A percentile compares a stretch with the other conserved stretches of the same genome.
phyloP scores from a whole-genome alignment of 2,329 filamentous ascomycete genomes.

The Teratosphaeria destructans region DNA sequence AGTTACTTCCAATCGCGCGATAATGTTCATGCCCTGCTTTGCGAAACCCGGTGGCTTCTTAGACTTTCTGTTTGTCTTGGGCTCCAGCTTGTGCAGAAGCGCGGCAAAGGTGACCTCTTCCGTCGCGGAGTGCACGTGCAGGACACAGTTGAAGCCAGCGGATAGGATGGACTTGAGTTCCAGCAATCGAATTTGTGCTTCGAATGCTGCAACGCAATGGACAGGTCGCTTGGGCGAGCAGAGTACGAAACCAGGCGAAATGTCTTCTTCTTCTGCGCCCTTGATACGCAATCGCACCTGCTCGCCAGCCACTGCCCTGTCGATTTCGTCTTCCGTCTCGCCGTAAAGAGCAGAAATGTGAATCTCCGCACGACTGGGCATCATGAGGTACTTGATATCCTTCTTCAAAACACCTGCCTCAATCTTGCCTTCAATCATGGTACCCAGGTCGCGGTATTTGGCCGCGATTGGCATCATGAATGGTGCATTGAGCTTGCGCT shows the following conservation, averaged over 20 bases:
- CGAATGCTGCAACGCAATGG: slow-evolving; percentile 79
- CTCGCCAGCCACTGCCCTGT: slow-evolving; percentile 76
- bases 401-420: slow-evolving; percentile 93
- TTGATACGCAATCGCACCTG: slow-evolving; percentile 87
- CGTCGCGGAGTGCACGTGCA: slow-evolving; percentile 94
- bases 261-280: slow-evolving; percentile 94
- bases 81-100: slow-evolving; percentile 87
- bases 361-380: slow-evolving; percentile 82
- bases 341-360: slow-evolving; percentile 80
- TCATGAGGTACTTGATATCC: slow-evolving; percentile 75
- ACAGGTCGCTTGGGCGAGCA: slow-evolving; percentile 91
- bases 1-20: slow-evolving; percentile 79
- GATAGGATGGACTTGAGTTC: slow-evolving; percentile 90
- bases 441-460: slow-evolving; percentile 96
- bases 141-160: slow-evolving; percentile 92
- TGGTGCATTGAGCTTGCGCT: slow-evolving; percentile 91
- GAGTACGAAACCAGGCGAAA: slow-evolving; percentile 88
- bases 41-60: slow-evolving; percentile 90
- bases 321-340: slow-evolving; percentile 88
- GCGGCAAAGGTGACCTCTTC: slow-evolving; percentile 90
- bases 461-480: slow-evolving; percentile 98
- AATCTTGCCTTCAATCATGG: slow-evolving; percentile 94
- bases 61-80: slow-evolving; percentile 85
- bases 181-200: slow-evolving; percentile 91
- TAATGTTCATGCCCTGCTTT: slow-evolving; percentile 71